A percentile compares a stretch with the other conserved stretches of the same genome.
phyloP scores from a whole-genome alignment of 352 stramenopile genomes.

The Globisporangium paddicum region DNA sequence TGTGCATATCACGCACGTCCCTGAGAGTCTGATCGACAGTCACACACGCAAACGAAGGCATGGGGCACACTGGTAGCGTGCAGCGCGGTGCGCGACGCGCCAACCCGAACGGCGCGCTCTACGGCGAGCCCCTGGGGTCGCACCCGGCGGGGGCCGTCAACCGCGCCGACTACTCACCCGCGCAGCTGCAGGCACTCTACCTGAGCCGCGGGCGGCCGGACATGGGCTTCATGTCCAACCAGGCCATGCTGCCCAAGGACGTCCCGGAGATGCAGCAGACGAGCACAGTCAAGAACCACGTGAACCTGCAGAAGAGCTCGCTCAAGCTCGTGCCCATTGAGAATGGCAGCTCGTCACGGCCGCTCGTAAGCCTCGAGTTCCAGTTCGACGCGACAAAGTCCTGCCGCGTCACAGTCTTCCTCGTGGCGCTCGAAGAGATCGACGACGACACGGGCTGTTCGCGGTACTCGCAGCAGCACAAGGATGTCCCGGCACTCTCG shows the following conservation, averaged over 20 bases:
- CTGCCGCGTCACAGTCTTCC: slow-evolving; percentile 57
- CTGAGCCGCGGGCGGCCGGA: slow-evolving; percentile 69
- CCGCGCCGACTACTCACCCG: slow-evolving; percentile 63
- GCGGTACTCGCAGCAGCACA: slow-evolving; percentile 46
- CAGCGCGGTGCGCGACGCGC: slow-evolving; percentile 31
- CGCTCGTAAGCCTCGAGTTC: slow-evolving; percentile 49
- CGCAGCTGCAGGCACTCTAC: slow-evolving; percentile 82
- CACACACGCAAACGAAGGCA: slow-evolving; percentile 8
- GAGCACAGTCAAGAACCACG: slow-evolving; percentile 76
- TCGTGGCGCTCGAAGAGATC: slow-evolving; percentile 63
- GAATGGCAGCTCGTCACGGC: slow-evolving; percentile 16
- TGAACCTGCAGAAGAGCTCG: slow-evolving; percentile 81
- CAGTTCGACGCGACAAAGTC: slow-evolving; percentile 76
- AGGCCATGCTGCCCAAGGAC: slow-evolving; percentile 38
- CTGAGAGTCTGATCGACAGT: neutral
- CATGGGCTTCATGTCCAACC: slow-evolving; percentile 84
- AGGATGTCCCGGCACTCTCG: slow-evolving; percentile 27
- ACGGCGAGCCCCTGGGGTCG: slow-evolving; percentile 54
- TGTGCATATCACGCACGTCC: no score
- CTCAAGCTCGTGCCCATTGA: slow-evolving; percentile 37
- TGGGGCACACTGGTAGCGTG: slow-evolving; percentile 76
- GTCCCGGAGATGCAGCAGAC: slow-evolving; percentile 83
- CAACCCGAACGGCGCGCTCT: slow-evolving; percentile 34
- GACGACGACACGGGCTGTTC: slow-evolving; percentile 60
- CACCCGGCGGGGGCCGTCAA: slow-evolving; percentile 23